phyloP scores from a whole-genome alignment of 2,329 filamentous ascomycete genomes.

The Penicillium sp. region DNA sequence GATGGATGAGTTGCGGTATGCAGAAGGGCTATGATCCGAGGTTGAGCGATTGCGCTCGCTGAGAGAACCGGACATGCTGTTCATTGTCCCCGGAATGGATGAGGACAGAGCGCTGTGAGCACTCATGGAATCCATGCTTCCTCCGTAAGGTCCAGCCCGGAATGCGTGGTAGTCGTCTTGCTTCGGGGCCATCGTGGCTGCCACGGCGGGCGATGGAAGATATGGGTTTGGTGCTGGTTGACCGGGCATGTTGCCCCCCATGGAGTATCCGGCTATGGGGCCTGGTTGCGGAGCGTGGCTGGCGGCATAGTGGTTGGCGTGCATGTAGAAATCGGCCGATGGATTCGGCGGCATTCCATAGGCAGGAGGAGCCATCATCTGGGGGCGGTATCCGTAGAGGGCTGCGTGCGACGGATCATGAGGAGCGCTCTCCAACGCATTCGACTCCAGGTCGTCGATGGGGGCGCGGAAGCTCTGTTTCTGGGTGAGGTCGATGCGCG shows the following conservation, averaged over 20 bases:
- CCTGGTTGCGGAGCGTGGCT: constrained; percentile 36
- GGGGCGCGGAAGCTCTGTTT: constrained; percentile 68
- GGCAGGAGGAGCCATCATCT: constrained; percentile 34
- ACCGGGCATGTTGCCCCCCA: constrained; percentile 32
- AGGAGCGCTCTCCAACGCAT: constrained; percentile 37
- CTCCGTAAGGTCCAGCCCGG: constrained; percentile 33
- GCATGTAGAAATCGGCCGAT: constrained; percentile 40
- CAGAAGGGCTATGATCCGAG: constrained; percentile 36
- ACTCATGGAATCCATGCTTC: constrained; percentile 36
- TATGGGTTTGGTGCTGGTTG: constrained; percentile 40
- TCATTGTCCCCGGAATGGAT: constrained; percentile 35
- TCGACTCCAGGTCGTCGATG: constrained; percentile 59
- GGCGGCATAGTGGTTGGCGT: constrained; percentile 31
- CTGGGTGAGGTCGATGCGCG: constrained; percentile 59
- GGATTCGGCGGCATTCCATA: constrained; percentile 38
- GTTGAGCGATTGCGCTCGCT: constrained; percentile 39
- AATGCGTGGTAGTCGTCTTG: constrained; percentile 40
- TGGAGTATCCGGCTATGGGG: constrained; percentile 36
- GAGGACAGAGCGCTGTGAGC: constrained; percentile 30
- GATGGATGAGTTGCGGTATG: constrained; percentile 43
- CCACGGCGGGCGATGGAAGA: constrained; percentile 32
- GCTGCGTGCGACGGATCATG: constrained; percentile 39
- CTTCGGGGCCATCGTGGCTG: constrained; percentile 33
- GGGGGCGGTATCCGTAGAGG: constrained; percentile 43
- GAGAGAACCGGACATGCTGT: constrained; percentile 31